phyloP scores from a whole-genome alignment of 495 filamentous ascomycete genomes.

The Annulohypoxylon bovei region DNA sequence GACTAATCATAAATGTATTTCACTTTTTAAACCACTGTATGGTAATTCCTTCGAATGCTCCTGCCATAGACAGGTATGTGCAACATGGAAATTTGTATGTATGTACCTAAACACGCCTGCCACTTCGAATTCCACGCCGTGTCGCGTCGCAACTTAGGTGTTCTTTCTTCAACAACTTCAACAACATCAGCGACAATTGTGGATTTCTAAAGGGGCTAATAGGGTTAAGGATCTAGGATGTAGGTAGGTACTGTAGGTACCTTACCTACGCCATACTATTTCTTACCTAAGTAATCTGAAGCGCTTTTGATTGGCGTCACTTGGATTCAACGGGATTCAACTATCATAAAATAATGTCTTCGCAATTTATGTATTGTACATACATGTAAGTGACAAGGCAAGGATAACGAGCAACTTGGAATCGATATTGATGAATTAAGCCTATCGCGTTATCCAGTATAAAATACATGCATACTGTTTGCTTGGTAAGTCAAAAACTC shows the following conservation, averaged over 20 bases:
- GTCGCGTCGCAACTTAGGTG: neutral
- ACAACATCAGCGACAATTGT: neutral
- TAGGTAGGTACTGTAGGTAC: too few species aligned
- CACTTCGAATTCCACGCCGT: neutral
- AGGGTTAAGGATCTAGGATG: neutral
- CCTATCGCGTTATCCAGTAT: neutral
- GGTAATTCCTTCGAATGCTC: conserved; percentile 10
- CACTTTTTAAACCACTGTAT: conserved; percentile 23
- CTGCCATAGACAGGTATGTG: conserved; percentile 11
- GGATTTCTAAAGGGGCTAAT: neutral
- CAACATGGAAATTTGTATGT: neutral
- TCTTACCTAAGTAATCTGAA: neutral
- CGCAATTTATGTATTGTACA: neutral
- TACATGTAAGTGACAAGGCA: neutral
- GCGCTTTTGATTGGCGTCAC: neutral
- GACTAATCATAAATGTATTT: conserved; percentile 24
- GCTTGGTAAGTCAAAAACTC: conserved; percentile 8
- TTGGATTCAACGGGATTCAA: neutral
- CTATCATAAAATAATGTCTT: too few species aligned
- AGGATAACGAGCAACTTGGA: neutral
- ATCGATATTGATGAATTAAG: neutral
- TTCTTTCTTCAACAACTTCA: neutral
- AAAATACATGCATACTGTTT: neutral
- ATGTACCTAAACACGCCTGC: neutral
- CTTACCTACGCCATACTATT: too few species aligned